A percentile compares a stretch with the other conserved stretches of the same genome.
phyloP scores from a whole-genome alignment of 805 yeast genomes.

The Ascoidea asiatica region DNA sequence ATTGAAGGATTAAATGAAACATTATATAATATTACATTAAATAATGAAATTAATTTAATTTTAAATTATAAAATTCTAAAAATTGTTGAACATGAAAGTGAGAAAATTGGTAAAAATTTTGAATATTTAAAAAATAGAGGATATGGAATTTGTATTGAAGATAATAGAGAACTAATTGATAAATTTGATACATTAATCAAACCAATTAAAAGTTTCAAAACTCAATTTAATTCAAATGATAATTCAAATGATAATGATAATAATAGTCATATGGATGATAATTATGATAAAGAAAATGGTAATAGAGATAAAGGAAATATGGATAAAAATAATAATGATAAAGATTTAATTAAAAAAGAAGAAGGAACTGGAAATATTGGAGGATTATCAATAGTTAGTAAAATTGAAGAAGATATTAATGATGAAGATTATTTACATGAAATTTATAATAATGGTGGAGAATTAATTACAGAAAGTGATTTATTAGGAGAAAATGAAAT shows the following conservation, averaged over 20 bases:
- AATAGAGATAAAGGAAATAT: conserved; percentile 21
- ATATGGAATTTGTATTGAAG: conserved; percentile 14
- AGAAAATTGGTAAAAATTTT: conserved; percentile 19
- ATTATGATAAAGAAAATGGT: conserved; percentile 4
- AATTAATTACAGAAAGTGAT: conserved; percentile 18
- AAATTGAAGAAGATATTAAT: conserved; percentile 7
- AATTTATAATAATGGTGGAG: neutral
- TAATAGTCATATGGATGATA: conserved; percentile 2
- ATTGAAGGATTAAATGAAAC: conserved; percentile 55
- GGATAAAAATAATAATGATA: conserved; percentile 2
- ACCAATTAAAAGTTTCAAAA: neutral
- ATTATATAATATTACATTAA: conserved; percentile 45
- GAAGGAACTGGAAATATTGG: conserved; percentile 17
- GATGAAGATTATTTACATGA: neutral
- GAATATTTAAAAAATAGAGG: conserved; percentile 21
- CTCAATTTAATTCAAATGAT: neutral
- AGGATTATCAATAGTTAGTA: conserved; percentile 9
- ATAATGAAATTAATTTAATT: conserved; percentile 40
- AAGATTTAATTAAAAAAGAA: conserved; percentile 16
- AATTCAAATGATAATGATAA: conserved; percentile 6
- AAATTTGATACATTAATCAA: neutral
- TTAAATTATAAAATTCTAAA: conserved; percentile 43
- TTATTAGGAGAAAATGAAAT: conserved; percentile 15
- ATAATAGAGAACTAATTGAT: conserved; percentile 4
- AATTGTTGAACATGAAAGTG: conserved; percentile 40